Evolutionary conservation across 306 rosid species (phyloP).

Genomic region (Datisca glomerata): DNA sequence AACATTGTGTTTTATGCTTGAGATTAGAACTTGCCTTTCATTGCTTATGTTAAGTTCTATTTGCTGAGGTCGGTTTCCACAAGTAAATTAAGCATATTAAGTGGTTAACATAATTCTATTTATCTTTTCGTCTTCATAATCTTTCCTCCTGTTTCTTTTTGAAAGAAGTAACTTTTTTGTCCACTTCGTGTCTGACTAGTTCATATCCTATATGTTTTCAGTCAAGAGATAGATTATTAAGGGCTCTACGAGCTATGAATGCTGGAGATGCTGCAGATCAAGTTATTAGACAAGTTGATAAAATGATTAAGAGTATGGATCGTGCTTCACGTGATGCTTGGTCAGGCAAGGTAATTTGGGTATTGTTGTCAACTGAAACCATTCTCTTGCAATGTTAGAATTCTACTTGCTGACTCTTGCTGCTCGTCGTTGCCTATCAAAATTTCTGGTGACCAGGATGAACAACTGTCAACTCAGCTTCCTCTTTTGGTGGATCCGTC

Average conservation of each 20-base stretch:
- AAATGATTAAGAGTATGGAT: slow-evolving; percentile 66
- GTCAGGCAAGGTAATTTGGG: slow-evolving; percentile 43
- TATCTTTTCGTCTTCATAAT: too few species aligned
- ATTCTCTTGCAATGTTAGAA: slow-evolving; percentile 10
- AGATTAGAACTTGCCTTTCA: too few species aligned
- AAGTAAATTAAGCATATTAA: too few species aligned
- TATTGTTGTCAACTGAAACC: slow-evolving; percentile 1
- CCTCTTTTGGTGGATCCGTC: slow-evolving; percentile 48
- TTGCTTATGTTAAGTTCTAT: too few species aligned
- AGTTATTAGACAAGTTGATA: slow-evolving; percentile 87
- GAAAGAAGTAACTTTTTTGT: slow-evolving; percentile 11
- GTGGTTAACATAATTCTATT: too few species aligned
- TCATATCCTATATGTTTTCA: slow-evolving; percentile 24
- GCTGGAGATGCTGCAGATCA: slow-evolving; percentile 98
- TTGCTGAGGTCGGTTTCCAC: too few species aligned
- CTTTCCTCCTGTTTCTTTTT: too few species aligned
- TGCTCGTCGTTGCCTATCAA: slow-evolving; percentile 12
- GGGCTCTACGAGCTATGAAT: slow-evolving; percentile 77
- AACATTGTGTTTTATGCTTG: too few species aligned
- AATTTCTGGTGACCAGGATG: slow-evolving; percentile 43
- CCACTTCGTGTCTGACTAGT: slow-evolving; percentile 18
- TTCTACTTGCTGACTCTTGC: slow-evolving; percentile 2
- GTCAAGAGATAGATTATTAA: slow-evolving; percentile 77
- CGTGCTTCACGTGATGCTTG: slow-evolving; percentile 69
- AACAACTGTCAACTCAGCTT: slow-evolving; percentile 44